phyloP scores from a whole-genome alignment of 768 basidiomycete species.

The Psilocybe azurescens region DNA sequence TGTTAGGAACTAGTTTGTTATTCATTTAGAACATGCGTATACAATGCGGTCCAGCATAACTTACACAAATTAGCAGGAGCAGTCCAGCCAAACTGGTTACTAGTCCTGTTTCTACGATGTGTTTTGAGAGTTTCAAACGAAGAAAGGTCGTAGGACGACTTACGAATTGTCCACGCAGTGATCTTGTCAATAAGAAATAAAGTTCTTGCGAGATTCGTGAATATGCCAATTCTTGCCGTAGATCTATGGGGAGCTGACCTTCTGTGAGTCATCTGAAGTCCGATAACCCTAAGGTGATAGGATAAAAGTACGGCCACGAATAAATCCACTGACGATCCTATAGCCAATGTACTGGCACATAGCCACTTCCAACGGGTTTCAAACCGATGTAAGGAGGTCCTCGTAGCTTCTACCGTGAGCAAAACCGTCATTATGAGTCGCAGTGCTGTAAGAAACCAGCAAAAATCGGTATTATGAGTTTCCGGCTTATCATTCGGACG shows the following conservation, averaged over 20 bases:
- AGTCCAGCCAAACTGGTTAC: conserved; percentile 12
- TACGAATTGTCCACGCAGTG: conserved; percentile 17
- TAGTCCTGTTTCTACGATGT: conserved; percentile 12
- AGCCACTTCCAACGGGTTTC: conserved; percentile 2
- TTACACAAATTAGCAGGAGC: conserved; percentile 7
- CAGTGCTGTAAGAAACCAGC: conserved; percentile 1
- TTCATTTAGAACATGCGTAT: no score
- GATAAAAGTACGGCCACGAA: conserved; percentile 6
- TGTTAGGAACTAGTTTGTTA: conserved; percentile 6
- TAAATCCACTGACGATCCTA: conserved; percentile 7
- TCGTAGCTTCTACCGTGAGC: background rate
- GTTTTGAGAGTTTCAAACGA: background rate
- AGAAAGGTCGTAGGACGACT: background rate
- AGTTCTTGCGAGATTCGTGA: background rate
- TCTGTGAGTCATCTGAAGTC: background rate
- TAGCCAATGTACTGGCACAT: background rate
- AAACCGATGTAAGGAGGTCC: background rate
- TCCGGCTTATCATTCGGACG: conserved; percentile 1
- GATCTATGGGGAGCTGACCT: background rate
- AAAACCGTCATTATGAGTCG: background rate
- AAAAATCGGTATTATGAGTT: background rate
- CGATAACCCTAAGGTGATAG: conserved; percentile 1
- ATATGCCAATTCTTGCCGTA: background rate
- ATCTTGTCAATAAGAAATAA: conserved; percentile 13
- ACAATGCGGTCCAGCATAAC: background rate